Conservation (phyloP, 345 rosid genomes). For the Eucalyptus tenuipes region DNA sequence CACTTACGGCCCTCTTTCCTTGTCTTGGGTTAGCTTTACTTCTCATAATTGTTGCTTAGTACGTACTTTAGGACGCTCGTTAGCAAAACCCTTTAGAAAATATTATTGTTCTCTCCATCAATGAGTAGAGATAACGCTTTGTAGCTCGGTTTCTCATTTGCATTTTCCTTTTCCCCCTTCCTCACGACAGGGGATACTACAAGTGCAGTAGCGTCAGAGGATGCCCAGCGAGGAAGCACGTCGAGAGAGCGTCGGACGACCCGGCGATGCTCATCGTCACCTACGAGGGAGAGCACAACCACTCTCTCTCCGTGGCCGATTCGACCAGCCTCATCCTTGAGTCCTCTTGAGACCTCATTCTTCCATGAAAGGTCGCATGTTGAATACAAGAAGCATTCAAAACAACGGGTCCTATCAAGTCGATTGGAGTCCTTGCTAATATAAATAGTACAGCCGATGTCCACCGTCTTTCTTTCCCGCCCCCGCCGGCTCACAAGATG, state of each 20-base stretch:
- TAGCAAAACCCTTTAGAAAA: not conserved
- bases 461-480: not conserved
- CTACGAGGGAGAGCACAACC: slow-evolving; percentile 92
- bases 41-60: not conserved
- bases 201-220: slow-evolving; percentile 95
- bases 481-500: not conserved
- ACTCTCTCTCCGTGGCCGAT: slow-evolving; percentile 52
- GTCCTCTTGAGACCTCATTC: slow-evolving; percentile 36
- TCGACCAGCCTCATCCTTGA: slow-evolving; percentile 62
- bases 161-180: not conserved
- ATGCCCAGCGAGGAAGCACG: slow-evolving; percentile 96
- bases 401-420: not conserved
- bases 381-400: not conserved
- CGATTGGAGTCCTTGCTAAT: not conserved
- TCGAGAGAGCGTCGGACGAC: slow-evolving; percentile 84
- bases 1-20: not conserved
- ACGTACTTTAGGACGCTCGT: not conserved
- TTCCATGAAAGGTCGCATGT: not conserved
- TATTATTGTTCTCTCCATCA: not conserved
- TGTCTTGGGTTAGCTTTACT: not conserved
- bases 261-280: slow-evolving; percentile 75
- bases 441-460: not conserved
- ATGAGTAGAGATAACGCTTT: not conserved
- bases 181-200: slow-evolving; percentile 69
- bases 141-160: not conserved